Base-by-base conservation (phyloP, 768 basidiomycete species). In the Tylopilus plumbeoviolaceoides region DNA sequence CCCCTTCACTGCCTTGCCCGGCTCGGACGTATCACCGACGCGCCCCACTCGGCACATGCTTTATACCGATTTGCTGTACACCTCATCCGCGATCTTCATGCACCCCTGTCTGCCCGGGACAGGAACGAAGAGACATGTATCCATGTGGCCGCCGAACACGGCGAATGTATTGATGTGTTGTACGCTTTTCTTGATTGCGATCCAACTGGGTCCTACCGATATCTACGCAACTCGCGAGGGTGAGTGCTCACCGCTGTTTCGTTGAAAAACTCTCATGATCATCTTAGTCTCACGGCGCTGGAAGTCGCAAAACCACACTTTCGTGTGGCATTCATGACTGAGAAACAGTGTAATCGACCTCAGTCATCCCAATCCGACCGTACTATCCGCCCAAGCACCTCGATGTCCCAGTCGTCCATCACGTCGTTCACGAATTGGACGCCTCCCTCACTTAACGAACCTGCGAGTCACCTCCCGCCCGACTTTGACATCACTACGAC, bases 101-200 rank as follows among this genome's bases (percentile, higher is more conserved):
- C 85, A 7, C 87, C 89, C 0, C 65, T 91, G 39, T 75, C 80
- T 27, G 85, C 88, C 18, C 71, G 75, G 43, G 86, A 90, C 66
- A 78, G 71, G 56, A 69, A 84, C 48, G 81, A 82, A 58, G 87
- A 91, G 63, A 90, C 89, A 4, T 89, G 87, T 72, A 75, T 91
- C 45, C 89, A 91, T 72, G 72, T 89, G 54, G 88, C 87, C 44
- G 89, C 89, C 12, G 87, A 89, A 61, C 80, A 81, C 58, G 89
- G 88, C 43, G 72, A 78, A 50, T 87, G 78, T 67, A 70, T 83
- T 18, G 82, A 85, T 48, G 67, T 89, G 18, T 68, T 90, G 39
- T 72, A 75, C 48, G 77, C 84, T 39, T 73, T 91, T 53, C 73
- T 91, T 43, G 79, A 85, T 42, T 84, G 80, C 57, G 89, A 91